A percentile compares a stretch with the other conserved stretches of the same genome.
Conservation (phyloP, 805 yeast genomes). For the Ogataea trehalophila region DNA sequence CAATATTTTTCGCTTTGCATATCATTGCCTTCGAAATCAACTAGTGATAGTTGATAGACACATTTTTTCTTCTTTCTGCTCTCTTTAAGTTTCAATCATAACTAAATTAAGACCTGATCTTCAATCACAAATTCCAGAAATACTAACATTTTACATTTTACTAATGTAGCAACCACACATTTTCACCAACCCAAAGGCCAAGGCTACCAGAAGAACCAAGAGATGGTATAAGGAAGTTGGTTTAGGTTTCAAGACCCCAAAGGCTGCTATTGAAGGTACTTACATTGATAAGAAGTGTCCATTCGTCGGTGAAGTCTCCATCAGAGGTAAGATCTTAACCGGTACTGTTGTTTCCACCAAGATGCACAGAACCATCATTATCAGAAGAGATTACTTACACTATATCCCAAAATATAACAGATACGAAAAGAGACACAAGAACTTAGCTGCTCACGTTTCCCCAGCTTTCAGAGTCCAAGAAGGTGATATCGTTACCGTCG, state of each 20-base stretch:
- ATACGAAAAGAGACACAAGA: slow-evolving; percentile 99
- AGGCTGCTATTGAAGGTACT: slow-evolving; percentile 95
- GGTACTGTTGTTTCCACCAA: slow-evolving; percentile 99
- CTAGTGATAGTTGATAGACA: too few species aligned
- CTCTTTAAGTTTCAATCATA: too few species aligned
- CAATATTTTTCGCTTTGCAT: too few species aligned
- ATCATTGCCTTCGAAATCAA: too few species aligned
- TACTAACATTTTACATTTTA: neutral
- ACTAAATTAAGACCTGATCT: too few species aligned
- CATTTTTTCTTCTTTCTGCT: too few species aligned
- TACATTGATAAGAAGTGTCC: slow-evolving; percentile 99
- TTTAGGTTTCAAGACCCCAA: slow-evolving; percentile 99
- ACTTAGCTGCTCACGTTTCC: slow-evolving; percentile 98
- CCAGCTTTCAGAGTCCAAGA: slow-evolving; percentile 99
- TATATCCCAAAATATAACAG: slow-evolving; percentile 99
- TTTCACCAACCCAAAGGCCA: slow-evolving; percentile 99
- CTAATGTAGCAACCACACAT: slow-evolving; percentile 92
- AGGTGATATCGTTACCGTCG: slow-evolving; percentile 99
- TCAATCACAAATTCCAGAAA: neutral
- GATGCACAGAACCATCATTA: slow-evolving; percentile 99
- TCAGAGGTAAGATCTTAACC: slow-evolving; percentile 99
- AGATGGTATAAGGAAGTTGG: slow-evolving; percentile 99
- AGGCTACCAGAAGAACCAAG: slow-evolving; percentile 98
- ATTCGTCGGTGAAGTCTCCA: slow-evolving; percentile 92
- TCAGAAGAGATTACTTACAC: slow-evolving; percentile 99